Evolutionary conservation across 2,329 filamentous ascomycete genomes (phyloP), one percentile per base, ranked within the genome.

Genomic region (Neonectria sp.): DNA sequence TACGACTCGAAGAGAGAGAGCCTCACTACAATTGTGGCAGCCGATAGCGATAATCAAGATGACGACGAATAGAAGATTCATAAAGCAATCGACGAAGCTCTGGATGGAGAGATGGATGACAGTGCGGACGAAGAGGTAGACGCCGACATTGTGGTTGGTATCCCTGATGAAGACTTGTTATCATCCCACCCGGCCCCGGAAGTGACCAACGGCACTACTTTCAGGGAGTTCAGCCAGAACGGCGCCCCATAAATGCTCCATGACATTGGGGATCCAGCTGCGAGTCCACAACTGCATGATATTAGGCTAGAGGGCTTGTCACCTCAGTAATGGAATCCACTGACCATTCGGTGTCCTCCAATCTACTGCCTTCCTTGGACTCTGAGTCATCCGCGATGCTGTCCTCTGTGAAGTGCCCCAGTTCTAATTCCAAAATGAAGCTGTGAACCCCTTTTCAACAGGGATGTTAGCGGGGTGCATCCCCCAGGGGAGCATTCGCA

Each of bases 401-500:
- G 46, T 29, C 46, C 25, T 49, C 46, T 9, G 46, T 49, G 46
- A 29, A 49, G 31, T 21, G 31, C 17, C 33, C 29, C n/a, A 35
- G 51, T 31, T 53, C 21, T 13, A 33, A 53, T 53, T 8, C 48
- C 13, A 52, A 31, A 17, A 17, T 27, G 27, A 27, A 27, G 21
- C 17, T 24, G 25, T 52, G 12, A 53, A 53, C 51, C 51, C 25
- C 51, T 17, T 29, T 53, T 53, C 51, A 53, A 35, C 31, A 53
- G 29, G 51, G 25, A 53, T 53, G 31, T 31, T 35, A 53, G n/a
- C 29, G 51, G 27, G 29, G 51, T 53, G 51, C 51, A 53, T 21
- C 51, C 51, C 25, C 51, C 51, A 53, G n/a, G 51, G n/a, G 51
- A 53, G 51, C 51, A 53, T 53, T 35, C 33, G 31, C 51, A 53